These are phyloP conservation scores for Kockiozyma suomiensis DNA, from an alignment of 805 yeast species.

Conservation along the genomic window DNA sequence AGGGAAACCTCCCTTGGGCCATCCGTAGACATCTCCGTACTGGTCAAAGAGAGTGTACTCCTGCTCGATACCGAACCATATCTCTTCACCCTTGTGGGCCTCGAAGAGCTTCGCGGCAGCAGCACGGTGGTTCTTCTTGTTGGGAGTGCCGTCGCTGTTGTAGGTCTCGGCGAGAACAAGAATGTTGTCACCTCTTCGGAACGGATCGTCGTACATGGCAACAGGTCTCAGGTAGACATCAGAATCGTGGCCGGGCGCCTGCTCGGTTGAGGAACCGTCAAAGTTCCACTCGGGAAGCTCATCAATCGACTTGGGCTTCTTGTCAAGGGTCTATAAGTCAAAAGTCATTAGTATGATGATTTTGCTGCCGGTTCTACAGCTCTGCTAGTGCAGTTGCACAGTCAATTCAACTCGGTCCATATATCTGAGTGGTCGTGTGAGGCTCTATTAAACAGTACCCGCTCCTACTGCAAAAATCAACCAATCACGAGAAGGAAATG, in stretches of 20 bases:
- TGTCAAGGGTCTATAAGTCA: slow-evolving; percentile 59
- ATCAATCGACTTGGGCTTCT: slow-evolving; percentile 68
- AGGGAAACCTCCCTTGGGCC: slow-evolving; percentile 99
- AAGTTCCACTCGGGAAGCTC: slow-evolving; percentile 99
- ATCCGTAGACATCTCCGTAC: slow-evolving; percentile 86
- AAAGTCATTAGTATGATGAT: neutral
- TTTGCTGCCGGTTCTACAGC: no score
- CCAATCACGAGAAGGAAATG: neutral
- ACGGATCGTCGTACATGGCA: slow-evolving; percentile 93
- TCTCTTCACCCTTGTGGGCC: slow-evolving; percentile 79
- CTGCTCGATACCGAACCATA: slow-evolving; percentile 99
- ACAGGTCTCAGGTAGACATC: slow-evolving; percentile 96
- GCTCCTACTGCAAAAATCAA: no score
- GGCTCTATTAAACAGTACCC: no score
- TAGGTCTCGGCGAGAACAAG: slow-evolving; percentile 94
- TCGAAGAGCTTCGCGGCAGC: slow-evolving; percentile 93
- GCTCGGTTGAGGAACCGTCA: slow-evolving; percentile 97
- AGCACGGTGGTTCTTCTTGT: slow-evolving; percentile 97
- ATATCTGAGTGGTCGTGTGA: no score
- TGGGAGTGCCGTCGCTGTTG: slow-evolving; percentile 99
- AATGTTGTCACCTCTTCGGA: slow-evolving; percentile 96
- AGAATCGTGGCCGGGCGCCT: slow-evolving; percentile 97
- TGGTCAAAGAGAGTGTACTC: slow-evolving; percentile 96
- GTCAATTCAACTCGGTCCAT: no score
- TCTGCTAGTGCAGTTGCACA: no score